Evolutionary conservation across 106 monocot genomes (phyloP).

Genomic region (Dactylorhiza incarnata): DNA sequence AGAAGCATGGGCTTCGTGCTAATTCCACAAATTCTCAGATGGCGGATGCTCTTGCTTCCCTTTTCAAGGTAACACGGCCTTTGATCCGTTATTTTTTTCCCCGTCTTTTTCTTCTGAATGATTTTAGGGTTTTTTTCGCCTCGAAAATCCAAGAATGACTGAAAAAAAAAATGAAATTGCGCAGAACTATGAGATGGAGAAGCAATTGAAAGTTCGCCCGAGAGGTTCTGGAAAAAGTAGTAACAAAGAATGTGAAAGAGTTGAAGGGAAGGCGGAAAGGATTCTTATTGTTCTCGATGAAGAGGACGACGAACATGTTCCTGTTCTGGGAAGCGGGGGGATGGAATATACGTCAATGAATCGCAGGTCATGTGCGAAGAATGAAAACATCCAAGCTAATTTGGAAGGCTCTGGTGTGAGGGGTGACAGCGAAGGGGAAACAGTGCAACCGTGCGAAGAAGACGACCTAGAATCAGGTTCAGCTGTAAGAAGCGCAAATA

Average conservation of each 20-base stretch:
- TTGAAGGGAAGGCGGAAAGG: constrained; percentile 23
- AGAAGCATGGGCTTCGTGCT: constrained; percentile 27
- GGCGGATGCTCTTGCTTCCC: constrained; percentile 24
- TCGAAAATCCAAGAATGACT: not conserved
- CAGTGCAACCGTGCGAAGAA: not conserved
- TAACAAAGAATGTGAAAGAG: constrained; percentile 7
- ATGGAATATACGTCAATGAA: not conserved
- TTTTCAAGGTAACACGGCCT: constrained; percentile 19
- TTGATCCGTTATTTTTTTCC: not conserved
- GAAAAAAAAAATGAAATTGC: not conserved
- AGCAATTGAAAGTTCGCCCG: constrained; percentile 24
- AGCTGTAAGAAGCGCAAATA: not conserved
- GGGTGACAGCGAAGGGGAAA: not conserved
- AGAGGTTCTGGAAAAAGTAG: constrained; percentile 24
- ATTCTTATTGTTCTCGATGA: constrained; percentile 11
- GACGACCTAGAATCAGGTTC: not conserved
- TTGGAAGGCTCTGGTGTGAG: not conserved
- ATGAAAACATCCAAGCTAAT: not conserved
- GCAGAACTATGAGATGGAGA: not conserved
- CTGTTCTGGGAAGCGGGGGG: not conserved
- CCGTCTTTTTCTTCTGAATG: not conserved
- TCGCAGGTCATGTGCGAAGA: constrained; percentile 3
- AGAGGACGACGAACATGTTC: not conserved
- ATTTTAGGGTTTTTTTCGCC: not conserved
- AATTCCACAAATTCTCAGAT: constrained; percentile 29